These are phyloP conservation scores for Cajanus cajan DNA, from an alignment of 306 rosid species.

Conservation along the genomic window DNA sequence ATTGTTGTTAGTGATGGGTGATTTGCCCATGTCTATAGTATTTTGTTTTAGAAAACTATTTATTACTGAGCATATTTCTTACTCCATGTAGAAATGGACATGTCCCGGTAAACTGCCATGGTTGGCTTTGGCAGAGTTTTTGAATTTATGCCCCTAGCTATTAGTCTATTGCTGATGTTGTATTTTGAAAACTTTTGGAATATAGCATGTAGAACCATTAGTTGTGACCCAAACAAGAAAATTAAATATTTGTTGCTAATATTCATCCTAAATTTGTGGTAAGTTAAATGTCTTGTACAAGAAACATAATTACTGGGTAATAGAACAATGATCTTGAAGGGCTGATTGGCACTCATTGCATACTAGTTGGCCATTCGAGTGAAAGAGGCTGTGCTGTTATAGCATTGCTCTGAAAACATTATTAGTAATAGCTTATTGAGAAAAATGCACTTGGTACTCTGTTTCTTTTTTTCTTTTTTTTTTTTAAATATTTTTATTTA, in stretches of 20 bases:
- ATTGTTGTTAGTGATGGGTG: neutral
- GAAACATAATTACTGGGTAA: neutral
- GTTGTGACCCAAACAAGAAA: neutral
- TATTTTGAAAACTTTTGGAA: no score
- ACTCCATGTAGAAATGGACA: no score
- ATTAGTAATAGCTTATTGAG: neutral
- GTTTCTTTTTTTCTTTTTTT: neutral
- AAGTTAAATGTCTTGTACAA: neutral
- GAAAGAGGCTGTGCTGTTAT: slow-evolving; percentile 1
- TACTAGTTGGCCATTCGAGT: neutral
- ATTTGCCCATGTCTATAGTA: neutral
- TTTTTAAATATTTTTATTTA: no score
- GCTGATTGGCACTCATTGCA: neutral
- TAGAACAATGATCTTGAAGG: neutral
- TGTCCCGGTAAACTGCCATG: no score
- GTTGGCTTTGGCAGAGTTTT: no score
- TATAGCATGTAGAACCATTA: no score
- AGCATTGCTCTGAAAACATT: neutral
- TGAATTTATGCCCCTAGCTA: no score
- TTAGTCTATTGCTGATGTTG: neutral
- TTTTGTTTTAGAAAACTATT: slow-evolving; percentile 6
- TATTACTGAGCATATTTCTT: no score
- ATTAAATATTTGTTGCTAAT: neutral
- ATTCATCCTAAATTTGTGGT: neutral
- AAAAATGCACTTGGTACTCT: neutral